phyloP scores from a whole-genome alignment of 2,329 filamentous ascomycete genomes.

The Onygenales sp. region DNA sequence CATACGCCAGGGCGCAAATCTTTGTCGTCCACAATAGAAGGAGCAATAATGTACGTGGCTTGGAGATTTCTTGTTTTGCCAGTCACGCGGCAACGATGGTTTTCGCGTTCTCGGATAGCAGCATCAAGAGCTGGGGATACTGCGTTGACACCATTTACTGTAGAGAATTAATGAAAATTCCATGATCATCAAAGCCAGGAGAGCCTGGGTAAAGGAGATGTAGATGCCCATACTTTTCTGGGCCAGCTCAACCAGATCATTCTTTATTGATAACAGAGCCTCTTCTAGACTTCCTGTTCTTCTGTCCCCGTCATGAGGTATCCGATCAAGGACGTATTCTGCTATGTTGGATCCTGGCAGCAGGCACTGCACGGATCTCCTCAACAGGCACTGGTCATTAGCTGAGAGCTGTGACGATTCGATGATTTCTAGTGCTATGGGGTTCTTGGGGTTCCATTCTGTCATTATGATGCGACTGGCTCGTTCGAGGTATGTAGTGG shows the following conservation, averaged over 20 bases:
- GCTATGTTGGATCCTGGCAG: not conserved
- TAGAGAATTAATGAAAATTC: not conserved
- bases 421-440: not conserved
- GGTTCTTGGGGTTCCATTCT: not conserved
- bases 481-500: too few relatives aligned
- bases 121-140: constrained; percentile 5
- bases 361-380: not conserved
- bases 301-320: not conserved
- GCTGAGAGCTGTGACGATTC: not conserved
- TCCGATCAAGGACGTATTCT: not conserved
- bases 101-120: constrained; percentile 7
- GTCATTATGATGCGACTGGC: too few relatives aligned
- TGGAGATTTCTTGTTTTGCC: not conserved
- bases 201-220: not conserved
- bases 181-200: not conserved
- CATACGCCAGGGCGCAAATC: constrained; percentile 5
- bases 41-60: constrained; percentile 7
- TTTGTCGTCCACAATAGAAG: constrained; percentile 6
- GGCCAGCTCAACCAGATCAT: not conserved
- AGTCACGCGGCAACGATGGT: constrained; percentile 6
- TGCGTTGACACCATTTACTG: constrained; percentile 3
- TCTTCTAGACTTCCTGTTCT: not conserved
- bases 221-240: constrained; percentile 5
- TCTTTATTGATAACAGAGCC: not conserved
- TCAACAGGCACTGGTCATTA: not conserved